A percentile compares a stretch with the other conserved stretches of the same genome.
Evolutionary conservation across 2,329 filamentous ascomycete species (phyloP).

Genomic region (Dactylellina cionopaga): DNA sequence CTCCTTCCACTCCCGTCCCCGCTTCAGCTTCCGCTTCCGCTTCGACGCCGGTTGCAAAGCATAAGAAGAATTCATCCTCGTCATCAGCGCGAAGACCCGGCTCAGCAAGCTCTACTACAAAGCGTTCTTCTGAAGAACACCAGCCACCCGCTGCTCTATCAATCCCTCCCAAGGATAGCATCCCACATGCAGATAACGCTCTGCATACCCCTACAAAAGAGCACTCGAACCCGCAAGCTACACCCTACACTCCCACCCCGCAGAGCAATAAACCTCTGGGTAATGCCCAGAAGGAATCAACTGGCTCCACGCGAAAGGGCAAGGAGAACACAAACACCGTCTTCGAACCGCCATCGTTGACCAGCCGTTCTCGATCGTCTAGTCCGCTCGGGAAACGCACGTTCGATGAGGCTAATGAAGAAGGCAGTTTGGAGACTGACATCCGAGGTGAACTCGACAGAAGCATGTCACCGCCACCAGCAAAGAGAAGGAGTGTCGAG

Average conservation of each 20-base stretch:
- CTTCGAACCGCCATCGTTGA: slow-evolving; percentile 1
- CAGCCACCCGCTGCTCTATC: slow-evolving; percentile 3
- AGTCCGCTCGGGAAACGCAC: slow-evolving; percentile 51
- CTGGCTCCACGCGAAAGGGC: slow-evolving; percentile 18
- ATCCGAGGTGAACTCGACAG: slow-evolving; percentile 43
- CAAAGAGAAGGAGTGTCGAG: slow-evolving; percentile 40
- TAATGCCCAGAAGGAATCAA: slow-evolving; percentile 18
- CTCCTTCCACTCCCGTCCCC: not conserved
- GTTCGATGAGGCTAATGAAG: slow-evolving; percentile 49
- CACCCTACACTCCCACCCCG: slow-evolving; percentile 33
- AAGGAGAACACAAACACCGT: slow-evolving; percentile 33
- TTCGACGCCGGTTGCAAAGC: slow-evolving; percentile 27
- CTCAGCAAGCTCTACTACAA: slow-evolving; percentile 28
- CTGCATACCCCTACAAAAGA: slow-evolving; percentile 46
- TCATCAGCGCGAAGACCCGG: slow-evolving; percentile 33
- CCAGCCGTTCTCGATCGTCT: slow-evolving; percentile 44
- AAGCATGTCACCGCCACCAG: slow-evolving; percentile 46
- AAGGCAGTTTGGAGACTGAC: slow-evolving; percentile 46
- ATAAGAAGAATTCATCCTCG: slow-evolving; percentile 40
- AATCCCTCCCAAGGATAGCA: slow-evolving; percentile 19
- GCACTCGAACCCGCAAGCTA: slow-evolving; percentile 29
- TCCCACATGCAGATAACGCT: slow-evolving; percentile 27
- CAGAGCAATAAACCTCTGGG: slow-evolving; percentile 7
- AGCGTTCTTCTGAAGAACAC: slow-evolving; percentile 26
- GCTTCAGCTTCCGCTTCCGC: not conserved